A percentile compares a stretch with the other conserved stretches of the same genome.
These are phyloP conservation scores for Borealophlyctis nickersoniae DNA, from an alignment of 192 early-diverging fungal genomes.

Conservation along the genomic window DNA sequence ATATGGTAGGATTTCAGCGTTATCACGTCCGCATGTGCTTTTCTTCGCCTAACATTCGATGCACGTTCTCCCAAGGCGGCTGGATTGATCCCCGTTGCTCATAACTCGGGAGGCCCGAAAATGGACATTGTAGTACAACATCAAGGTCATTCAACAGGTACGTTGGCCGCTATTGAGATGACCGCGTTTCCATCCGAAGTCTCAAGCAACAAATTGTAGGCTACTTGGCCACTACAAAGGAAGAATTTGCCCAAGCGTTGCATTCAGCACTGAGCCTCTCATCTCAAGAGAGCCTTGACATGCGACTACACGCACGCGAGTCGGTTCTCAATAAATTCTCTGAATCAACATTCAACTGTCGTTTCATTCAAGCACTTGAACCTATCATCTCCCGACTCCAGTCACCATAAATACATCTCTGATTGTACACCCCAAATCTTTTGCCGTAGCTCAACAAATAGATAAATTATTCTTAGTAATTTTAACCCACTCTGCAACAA, in stretches of 20 bases:
- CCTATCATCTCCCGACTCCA: too few relatives aligned
- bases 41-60: not conserved
- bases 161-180: not conserved
- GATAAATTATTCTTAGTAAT: too few relatives aligned
- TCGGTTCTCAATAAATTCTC: conserved; percentile 70
- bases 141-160: not conserved
- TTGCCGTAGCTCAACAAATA: too few relatives aligned
- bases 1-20: conserved; percentile 69
- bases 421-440: too few relatives aligned
- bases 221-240: conserved; percentile 36
- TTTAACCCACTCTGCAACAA: too few relatives aligned
- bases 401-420: too few relatives aligned
- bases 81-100: conserved; percentile 74
- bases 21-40: conserved; percentile 15
- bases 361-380: conserved; percentile 15
- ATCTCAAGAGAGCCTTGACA: conserved; percentile 34
- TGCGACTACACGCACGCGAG: conserved; percentile 61
- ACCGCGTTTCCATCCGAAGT: too few relatives aligned
- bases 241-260: conserved; percentile 68
- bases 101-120: conserved; percentile 84
- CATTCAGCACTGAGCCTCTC: conserved; percentile 41
- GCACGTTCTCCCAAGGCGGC: conserved; percentile 62
- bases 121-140: conserved; percentile 68
- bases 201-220: conserved; percentile 18
- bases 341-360: conserved; percentile 52